Conservation (phyloP, 352 stramenopile species). For the Phytopythium oedochilum region DNA sequence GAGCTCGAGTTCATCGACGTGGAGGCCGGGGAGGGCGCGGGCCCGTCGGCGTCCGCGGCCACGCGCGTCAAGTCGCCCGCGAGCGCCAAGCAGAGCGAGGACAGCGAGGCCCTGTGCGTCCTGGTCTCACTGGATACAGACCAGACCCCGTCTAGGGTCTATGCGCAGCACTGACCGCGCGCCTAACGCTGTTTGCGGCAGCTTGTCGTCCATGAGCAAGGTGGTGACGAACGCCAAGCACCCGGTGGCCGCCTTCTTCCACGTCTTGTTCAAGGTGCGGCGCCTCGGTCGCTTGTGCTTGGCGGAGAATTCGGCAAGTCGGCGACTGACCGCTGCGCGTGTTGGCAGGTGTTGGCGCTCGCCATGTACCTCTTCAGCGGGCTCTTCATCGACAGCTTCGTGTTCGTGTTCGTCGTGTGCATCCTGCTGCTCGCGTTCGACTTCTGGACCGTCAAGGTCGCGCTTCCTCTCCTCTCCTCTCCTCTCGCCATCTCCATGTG, state of each 20-base stretch:
- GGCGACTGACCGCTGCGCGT: not conserved
- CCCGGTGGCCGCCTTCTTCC: slow-evolving; percentile 94
- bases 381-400: slow-evolving; percentile 89
- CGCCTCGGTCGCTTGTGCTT: not conserved
- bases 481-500: not conserved
- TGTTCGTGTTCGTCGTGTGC: slow-evolving; percentile 96
- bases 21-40: slow-evolving; percentile 17
- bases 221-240: slow-evolving; percentile 84
- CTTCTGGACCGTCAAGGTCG: slow-evolving; percentile 97
- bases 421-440: slow-evolving; percentile 96
- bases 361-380: slow-evolving; percentile 94
- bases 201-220: slow-evolving; percentile 66
- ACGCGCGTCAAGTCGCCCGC: slow-evolving; percentile 13
- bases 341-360: slow-evolving; percentile 63
- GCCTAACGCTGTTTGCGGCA: slow-evolving; percentile 16
- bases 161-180: too few species aligned
- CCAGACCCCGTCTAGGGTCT: too few species aligned
- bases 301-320: too few species aligned
- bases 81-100: slow-evolving; percentile 20
- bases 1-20: slow-evolving; percentile 82
- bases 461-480: not conserved
- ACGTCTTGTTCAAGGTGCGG: slow-evolving; percentile 94
- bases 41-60: slow-evolving; percentile 1
- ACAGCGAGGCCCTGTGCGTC: slow-evolving; percentile 55
- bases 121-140: too few species aligned